Conservation (phyloP, 129 eudicot species). For the Flaveria brownii region DNA sequence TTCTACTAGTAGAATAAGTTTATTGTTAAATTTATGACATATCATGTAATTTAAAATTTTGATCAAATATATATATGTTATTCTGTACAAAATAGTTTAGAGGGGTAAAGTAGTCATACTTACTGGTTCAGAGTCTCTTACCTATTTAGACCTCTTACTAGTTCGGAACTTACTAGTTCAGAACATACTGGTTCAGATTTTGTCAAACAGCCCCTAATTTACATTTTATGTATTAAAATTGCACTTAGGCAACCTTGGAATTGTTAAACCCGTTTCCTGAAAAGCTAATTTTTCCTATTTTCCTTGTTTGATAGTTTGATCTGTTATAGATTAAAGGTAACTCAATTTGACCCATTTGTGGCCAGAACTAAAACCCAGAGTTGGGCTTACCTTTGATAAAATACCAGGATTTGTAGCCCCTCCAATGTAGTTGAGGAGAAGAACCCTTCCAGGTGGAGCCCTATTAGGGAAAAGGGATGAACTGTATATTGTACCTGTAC, state of each 20-base stretch:
- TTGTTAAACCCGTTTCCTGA: neutral
- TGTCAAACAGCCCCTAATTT: neutral
- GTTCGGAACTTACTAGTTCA: too few relatives aligned
- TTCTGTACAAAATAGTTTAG: too few relatives aligned
- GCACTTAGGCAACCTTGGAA: conserved; percentile 4
- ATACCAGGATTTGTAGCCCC: conserved; percentile 89
- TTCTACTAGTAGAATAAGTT: too few relatives aligned
- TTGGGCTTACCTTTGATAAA: conserved; percentile 58
- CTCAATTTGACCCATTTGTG: neutral
- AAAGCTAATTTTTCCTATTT: neutral
- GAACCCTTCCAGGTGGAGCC: conserved; percentile 86
- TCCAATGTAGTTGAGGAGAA: conserved; percentile 89
- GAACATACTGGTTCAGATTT: too few relatives aligned
- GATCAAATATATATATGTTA: too few relatives aligned
- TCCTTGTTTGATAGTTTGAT: neutral
- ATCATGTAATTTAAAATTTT: too few relatives aligned
- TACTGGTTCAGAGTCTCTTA: too few relatives aligned
- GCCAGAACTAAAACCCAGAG: neutral
- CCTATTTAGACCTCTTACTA: too few relatives aligned
- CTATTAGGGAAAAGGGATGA: conserved; percentile 95
- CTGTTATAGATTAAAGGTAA: neutral
- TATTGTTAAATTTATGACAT: too few relatives aligned
- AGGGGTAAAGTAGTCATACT: too few relatives aligned
- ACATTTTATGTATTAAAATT: neutral
- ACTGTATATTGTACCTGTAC: conserved; percentile 87